phyloP scores from a whole-genome alignment of 805 yeast species.

The Metschnikowia santaceciliae region DNA sequence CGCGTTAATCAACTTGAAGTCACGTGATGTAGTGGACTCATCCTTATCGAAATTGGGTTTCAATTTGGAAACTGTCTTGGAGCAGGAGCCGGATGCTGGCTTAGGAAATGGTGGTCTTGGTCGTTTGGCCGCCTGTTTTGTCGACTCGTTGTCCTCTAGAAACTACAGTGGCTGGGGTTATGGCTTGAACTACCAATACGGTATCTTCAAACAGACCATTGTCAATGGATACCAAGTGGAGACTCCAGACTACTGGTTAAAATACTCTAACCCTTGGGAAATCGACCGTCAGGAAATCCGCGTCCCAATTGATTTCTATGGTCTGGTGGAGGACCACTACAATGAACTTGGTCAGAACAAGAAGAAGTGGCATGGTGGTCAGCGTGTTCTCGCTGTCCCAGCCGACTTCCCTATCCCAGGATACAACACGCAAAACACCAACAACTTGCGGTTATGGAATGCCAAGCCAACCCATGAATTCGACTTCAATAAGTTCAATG shows the following conservation, averaged over 20 bases:
- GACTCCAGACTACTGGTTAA: slow-evolving; percentile 91
- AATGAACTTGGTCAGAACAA: slow-evolving; percentile 52
- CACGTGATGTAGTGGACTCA: slow-evolving; percentile 51
- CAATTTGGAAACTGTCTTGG: slow-evolving; percentile 78
- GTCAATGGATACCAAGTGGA: slow-evolving; percentile 93
- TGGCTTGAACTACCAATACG: slow-evolving; percentile 89
- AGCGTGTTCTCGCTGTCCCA: slow-evolving; percentile 84
- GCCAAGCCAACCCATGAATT: slow-evolving; percentile 87
- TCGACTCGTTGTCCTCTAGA: slow-evolving; percentile 82
- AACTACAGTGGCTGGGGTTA: slow-evolving; percentile 96
- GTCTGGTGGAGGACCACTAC: slow-evolving; percentile 57
- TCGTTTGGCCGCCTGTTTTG: slow-evolving; percentile 89
- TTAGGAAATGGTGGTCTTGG: slow-evolving; percentile 96
- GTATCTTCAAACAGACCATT: slow-evolving; percentile 86
- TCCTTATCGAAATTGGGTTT: slow-evolving; percentile 70
- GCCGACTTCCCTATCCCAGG: slow-evolving; percentile 94
- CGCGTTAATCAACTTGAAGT: slow-evolving; percentile 77
- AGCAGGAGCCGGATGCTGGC: slow-evolving; percentile 90
- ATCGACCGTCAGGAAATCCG: slow-evolving; percentile 81
- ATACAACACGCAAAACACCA: slow-evolving; percentile 73
- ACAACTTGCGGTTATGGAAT: slow-evolving; percentile 87
- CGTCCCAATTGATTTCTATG: slow-evolving; percentile 87
- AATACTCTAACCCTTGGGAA: slow-evolving; percentile 90
- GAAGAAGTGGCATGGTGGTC: slow-evolving; percentile 83
- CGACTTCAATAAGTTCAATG: slow-evolving; percentile 85